Evolutionary conservation across 306 rosid species (phyloP).

Genomic region (Benincasa hispida): DNA sequence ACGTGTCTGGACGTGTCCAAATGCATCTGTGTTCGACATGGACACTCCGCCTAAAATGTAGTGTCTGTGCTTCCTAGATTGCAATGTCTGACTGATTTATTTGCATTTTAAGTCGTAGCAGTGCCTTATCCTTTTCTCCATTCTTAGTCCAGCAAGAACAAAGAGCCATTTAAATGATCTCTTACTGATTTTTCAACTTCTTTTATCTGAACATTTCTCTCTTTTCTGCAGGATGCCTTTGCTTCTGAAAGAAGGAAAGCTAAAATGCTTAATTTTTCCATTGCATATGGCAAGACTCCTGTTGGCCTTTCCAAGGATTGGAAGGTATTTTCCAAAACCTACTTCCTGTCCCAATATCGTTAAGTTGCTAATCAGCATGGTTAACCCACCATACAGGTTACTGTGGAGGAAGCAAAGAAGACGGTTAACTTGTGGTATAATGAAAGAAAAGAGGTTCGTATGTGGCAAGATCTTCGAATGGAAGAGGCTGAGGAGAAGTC

Average conservation of each 20-base stretch:
- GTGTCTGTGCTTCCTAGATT: too few relatives aligned
- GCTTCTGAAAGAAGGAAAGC: constrained; percentile 95
- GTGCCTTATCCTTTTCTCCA: neutral
- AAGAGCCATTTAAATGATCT: neutral
- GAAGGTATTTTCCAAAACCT: constrained; percentile 42
- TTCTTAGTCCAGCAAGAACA: neutral
- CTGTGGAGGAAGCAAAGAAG: constrained; percentile 75
- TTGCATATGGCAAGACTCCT: constrained; percentile 95
- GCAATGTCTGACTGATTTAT: neutral
- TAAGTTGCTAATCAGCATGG: constrained; percentile 11
- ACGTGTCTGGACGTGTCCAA: too few relatives aligned
- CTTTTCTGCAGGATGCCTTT: constrained; percentile 51
- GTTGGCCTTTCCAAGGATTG: constrained; percentile 88
- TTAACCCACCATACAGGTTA: constrained; percentile 33
- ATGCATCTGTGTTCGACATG: too few relatives aligned
- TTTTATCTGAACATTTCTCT: neutral
- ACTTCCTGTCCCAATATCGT: neutral
- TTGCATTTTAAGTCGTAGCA: neutral
- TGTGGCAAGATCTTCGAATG: constrained; percentile 75
- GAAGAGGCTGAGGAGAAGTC: constrained; percentile 38
- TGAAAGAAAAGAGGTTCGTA: constrained; percentile 71
- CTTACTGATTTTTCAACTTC: neutral
- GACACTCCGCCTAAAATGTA: too few relatives aligned
- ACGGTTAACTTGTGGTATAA: constrained; percentile 89
- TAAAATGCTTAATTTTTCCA: constrained; percentile 93